Evolutionary conservation across 2,329 filamentous ascomycete species (phyloP), one percentile per base, ranked within the genome.

Genomic region (Pseudogymnoascus sp.): DNA sequence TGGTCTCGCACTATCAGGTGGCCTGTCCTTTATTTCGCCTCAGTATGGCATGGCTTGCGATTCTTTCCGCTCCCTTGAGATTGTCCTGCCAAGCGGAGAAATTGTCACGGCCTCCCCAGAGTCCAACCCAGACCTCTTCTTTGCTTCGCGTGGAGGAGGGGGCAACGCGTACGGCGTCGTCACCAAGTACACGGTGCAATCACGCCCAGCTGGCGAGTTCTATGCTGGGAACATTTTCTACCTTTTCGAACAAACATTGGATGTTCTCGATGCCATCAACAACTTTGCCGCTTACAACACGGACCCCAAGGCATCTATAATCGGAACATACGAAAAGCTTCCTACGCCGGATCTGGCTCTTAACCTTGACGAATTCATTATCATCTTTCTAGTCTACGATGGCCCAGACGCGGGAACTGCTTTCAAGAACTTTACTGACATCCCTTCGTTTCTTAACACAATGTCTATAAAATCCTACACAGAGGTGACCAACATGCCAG

Each of bases 21-120:
- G 78, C 5, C 68, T 78, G 21, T 76, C 76, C 3, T 78, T 73
- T 68, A 74, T 77, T 67, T 72, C 76, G 10, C 69, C 72, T 5
- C 71, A 71, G 2, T 68, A 74, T 65, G 83, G 83, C 10, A 82
- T 79, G 72, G 80, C 76, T 28, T 78, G 77, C 62, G 81, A 82
- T 69, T 79, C 75, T 21, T 73, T 84, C 13, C 64, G 77, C 21
- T 78, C 64, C 81, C 73, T 65, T 17, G 69, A 74, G 50, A 65
- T 73, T 28, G 74, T 75, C 11, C 68, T 75, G 33, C 70, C 72
- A 17, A 67, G 74, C 64, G 74, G 74, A 10, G 68, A 60, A 15
- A 66, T 74, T 38, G 67, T 69, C 7, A 68, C 61, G 3, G 67
- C 66, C 6, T 68, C 69, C 7, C 67, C 68, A 15, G 62, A 62